A percentile compares a stretch with the other conserved stretches of the same genome.
Conservation (phyloP, 257 asterid species). For the Agastache rugosa region DNA sequence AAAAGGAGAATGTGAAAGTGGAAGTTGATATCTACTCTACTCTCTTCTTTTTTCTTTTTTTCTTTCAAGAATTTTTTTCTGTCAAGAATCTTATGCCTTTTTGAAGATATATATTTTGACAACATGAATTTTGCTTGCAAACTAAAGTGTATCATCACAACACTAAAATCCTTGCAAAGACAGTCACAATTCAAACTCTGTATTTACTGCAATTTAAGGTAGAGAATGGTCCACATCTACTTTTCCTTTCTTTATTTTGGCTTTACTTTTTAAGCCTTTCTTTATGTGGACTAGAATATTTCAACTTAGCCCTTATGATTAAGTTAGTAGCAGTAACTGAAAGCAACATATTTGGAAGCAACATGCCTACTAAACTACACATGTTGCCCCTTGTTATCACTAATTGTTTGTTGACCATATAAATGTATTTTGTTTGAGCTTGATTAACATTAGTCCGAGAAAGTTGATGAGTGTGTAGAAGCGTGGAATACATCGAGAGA, state of each 20-base stretch:
- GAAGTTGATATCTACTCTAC: constrained; percentile 42
- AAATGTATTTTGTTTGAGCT: constrained; percentile 44
- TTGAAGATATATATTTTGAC: not conserved
- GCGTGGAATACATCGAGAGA: not conserved
- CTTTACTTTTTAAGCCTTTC: constrained; percentile 35
- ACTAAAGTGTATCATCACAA: constrained; percentile 13
- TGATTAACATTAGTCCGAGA: constrained; percentile 24
- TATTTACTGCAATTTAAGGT: not conserved
- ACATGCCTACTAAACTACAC: constrained; percentile 6
- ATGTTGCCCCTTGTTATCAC: not conserved
- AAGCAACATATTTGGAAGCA: constrained; percentile 39
- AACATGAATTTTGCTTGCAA: constrained; percentile 8
- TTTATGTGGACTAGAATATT: constrained; percentile 32
- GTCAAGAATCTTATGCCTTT: constrained; percentile 39
- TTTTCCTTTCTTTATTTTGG: constrained; percentile 40
- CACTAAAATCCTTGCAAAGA: constrained; percentile 11
- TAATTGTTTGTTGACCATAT: constrained; percentile 56
- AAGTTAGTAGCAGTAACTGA: constrained; percentile 23
- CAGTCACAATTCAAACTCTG: constrained; percentile 29
- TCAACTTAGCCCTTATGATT: constrained; percentile 32
- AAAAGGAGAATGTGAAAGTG: constrained; percentile 35
- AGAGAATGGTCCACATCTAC: constrained; percentile 36
- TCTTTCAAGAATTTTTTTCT: constrained; percentile 18
- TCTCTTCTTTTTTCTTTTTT: constrained; percentile 24
- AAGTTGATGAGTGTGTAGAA: constrained; percentile 20